Evolutionary conservation across 805 yeast genomes (phyloP), one percentile per base, ranked within the genome.

Genomic region (Candida koratica): DNA sequence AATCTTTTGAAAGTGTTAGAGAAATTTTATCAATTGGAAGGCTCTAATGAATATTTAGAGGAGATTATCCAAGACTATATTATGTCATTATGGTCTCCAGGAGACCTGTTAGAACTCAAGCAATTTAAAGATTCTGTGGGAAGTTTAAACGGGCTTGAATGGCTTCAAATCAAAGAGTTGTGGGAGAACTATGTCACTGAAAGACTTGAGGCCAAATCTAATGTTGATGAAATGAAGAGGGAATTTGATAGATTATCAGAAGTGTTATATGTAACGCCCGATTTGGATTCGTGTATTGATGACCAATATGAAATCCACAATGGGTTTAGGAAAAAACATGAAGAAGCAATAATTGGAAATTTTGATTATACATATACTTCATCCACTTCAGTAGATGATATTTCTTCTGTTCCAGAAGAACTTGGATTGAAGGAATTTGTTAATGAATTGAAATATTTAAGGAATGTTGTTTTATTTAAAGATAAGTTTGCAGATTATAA

Each of bases 321-420:
- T n/a, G n/a, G n/a, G n/a, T n/a, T n/a, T n/a, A n/a, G n/a, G n/a
- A n/a, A n/a, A n/a, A n/a, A n/a, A 13, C 16, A 12, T 26, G 20
- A 24, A 36, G 18, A 16, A 20, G 29, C 9, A 7, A 7, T 26
- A 9, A 26, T 10, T 12, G 17, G n/a, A 26, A 18, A 14, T n/a
- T n/a, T n/a, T n/a, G n/a, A n/a, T n/a, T n/a, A n/a, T n/a, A n/a
- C n/a, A n/a, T n/a, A n/a, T n/a, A n/a, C n/a, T n/a, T n/a, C n/a
- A n/a, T n/a, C n/a, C n/a, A n/a, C n/a, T n/a, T n/a, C n/a, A n/a
- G n/a, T n/a, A n/a, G n/a, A n/a, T n/a, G n/a, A n/a, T n/a, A n/a
- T n/a, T n/a, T n/a, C n/a, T n/a, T n/a, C n/a, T n/a, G 22, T 43
- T 14, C 47, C 47, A 5, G 47, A 43, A 11, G 15, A 31, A 7